These are phyloP conservation scores for Neophaeococcomyces aloes DNA, from an alignment of 2,329 filamentous ascomycete species.

Conservation along the genomic window DNA sequence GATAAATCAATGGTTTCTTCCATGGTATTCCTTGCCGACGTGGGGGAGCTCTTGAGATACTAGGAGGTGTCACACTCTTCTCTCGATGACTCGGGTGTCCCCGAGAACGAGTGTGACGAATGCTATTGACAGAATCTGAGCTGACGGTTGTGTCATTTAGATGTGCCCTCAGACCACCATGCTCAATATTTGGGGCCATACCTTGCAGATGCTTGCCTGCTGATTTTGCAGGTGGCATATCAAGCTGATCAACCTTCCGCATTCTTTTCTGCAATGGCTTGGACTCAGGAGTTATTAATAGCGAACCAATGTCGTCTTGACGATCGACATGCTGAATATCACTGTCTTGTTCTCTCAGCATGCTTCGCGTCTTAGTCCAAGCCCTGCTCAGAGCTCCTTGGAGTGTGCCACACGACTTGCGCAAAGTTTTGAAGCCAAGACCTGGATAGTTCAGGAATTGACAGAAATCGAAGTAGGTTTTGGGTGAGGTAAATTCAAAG, in stretches of 20 bases:
- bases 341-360: no score
- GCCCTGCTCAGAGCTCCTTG: no score
- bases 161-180: neutral
- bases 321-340: no score
- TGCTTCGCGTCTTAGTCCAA: no score
- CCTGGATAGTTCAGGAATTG: no score
- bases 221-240: slow-evolving; percentile 8
- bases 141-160: neutral
- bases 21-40: slow-evolving; percentile 15
- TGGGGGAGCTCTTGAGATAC: neutral
- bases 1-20: slow-evolving; percentile 34
- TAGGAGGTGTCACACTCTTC: neutral
- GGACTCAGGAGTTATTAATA: neutral
- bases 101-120: neutral
- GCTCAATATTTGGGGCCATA: no score
- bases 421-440: no score
- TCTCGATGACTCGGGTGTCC: no score
- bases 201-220: neutral
- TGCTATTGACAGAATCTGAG: neutral
- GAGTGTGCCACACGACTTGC: no score
- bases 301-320: no score
- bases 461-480: no score
- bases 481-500: no score
- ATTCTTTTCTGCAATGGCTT: slow-evolving; percentile 4
- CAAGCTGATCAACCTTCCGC: slow-evolving; percentile 13